Percentiles rank a stretch among this genome's conserved stretches.
phyloP scores from a whole-genome alignment of 208 protist genomes.

The Strigomonas culicis region DNA sequence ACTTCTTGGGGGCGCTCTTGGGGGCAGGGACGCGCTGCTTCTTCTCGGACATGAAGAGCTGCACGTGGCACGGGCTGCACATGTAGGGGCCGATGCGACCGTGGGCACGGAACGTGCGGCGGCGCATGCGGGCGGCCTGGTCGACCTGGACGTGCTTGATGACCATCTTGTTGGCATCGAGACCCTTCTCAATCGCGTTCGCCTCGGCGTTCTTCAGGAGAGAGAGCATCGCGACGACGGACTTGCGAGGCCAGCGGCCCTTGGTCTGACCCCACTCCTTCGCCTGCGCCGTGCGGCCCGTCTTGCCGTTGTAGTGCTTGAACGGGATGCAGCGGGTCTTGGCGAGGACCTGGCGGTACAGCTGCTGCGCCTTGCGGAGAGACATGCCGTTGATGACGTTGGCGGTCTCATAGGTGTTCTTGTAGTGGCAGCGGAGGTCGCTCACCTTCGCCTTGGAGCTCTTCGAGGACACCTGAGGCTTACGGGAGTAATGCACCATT shows the following conservation, averaged over 20 bases:
- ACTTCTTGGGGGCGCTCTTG: constrained; percentile 85
- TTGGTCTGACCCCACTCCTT: constrained; percentile 92
- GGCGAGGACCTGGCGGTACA: constrained; percentile 92
- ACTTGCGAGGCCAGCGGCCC: constrained; percentile 94
- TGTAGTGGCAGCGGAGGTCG: constrained; percentile 93
- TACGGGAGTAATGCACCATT: constrained; percentile 91
- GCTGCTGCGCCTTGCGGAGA: constrained; percentile 90
- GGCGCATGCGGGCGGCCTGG: constrained; percentile 85
- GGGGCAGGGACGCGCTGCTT: constrained; percentile 78
- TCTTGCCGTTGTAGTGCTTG: constrained; percentile 92
- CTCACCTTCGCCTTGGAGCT: constrained; percentile 84
- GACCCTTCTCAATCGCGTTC: constrained; percentile 88
- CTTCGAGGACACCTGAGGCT: constrained; percentile 89
- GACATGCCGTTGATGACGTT: constrained; percentile 92
- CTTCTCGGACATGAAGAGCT: constrained; percentile 88
- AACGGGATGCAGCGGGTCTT: constrained; percentile 95
- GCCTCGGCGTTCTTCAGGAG: constrained; percentile 94
- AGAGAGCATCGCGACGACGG: constrained; percentile 85
- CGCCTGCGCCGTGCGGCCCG: constrained; percentile 88
- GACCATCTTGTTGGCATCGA: constrained; percentile 90
- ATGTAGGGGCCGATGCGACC: constrained; percentile 94
- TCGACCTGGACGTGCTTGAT: constrained; percentile 94
- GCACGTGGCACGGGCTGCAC: constrained; percentile 90
- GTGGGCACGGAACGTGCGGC: constrained; percentile 95
- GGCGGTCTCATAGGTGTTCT: constrained; percentile 94